Conservation (phyloP, 805 yeast species). For the Candida awuae region DNA sequence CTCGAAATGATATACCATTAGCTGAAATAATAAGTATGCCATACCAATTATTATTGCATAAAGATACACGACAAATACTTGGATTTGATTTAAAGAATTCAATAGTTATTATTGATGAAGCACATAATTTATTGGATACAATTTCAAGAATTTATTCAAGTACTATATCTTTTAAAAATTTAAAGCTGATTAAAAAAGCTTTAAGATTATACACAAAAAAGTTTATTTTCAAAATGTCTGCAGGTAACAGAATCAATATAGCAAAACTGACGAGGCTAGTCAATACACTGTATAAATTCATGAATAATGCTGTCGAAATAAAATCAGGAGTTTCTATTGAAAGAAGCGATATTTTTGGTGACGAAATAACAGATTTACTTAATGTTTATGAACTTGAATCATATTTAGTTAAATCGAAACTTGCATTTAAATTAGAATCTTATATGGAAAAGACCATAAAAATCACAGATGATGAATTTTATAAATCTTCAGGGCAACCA, state of each 20-base stretch:
- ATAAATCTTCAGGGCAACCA: conserved; percentile 32
- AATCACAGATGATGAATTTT: conserved; percentile 7
- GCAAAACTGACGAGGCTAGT: conserved; percentile 55
- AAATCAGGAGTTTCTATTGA: conserved; percentile 49
- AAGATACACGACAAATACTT: conserved; percentile 49
- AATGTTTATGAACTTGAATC: conserved; percentile 60
- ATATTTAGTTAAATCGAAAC: conserved; percentile 59
- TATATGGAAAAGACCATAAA: conserved; percentile 38
- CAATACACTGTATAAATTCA: conserved; percentile 41
- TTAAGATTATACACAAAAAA: conserved; percentile 48
- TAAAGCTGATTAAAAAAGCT: conserved; percentile 38
- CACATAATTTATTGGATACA: conserved; percentile 80
- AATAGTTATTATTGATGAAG: conserved; percentile 81
- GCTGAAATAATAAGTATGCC: conserved; percentile 82
- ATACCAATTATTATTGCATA: conserved; percentile 66
- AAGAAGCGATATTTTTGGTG: conserved; percentile 44
- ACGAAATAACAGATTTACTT: conserved; percentile 58
- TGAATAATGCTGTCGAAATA: conserved; percentile 29
- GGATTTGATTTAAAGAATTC: conserved; percentile 53
- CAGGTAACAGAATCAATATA: conserved; percentile 64
- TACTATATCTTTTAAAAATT: conserved; percentile 42
- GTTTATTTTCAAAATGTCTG: conserved; percentile 57
- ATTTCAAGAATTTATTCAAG: conserved; percentile 63
- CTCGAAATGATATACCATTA: conserved; percentile 44
- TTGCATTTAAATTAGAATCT: conserved; percentile 76